Evolutionary conservation across 2,329 filamentous ascomycete species (phyloP), one percentile per base, ranked within the genome.

Genomic region (Penicillium sp.): DNA sequence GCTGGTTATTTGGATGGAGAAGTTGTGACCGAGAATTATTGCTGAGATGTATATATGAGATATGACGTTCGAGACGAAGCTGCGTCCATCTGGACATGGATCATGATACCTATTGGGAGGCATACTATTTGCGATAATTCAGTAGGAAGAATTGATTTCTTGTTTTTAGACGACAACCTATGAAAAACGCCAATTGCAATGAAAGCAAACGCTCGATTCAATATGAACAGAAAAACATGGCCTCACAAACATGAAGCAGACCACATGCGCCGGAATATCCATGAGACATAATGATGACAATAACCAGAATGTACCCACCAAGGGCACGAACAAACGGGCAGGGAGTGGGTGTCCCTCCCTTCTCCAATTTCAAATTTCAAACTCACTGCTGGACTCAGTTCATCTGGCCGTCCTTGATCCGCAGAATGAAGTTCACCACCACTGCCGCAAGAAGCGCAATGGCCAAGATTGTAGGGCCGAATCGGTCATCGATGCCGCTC

Each of bases 401-500:
- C 44, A 55, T 18, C 40, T 64, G 56, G 3, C 54, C 60, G 31
- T 74, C 70, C 49, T 61, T 63, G 53, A 77, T 71, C 61, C 92
- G 84, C 71, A 99, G 79, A 36, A 96, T 87, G 73, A 99, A 97
- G 80, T 99, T 99, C 69, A 97, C 90, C 50, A 97, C 81, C n/a
- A 99, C 91, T 13, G 93, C 94, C 45, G 90, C 82, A 67, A 97
- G 78, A 62, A 99, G 79, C 50, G 93, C 89, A 66, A 97, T 83
- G 46, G 93, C 91, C 74, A 99, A 76, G 48, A 97, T 85, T 0
- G 92, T 97, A 5, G 94, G 94, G 7, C 94, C 94, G 68, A 96
- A 92, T 40, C 92, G 86, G 79, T 99, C 94, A 73, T 99, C 94
- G 72, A 99, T 97, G 21, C 94, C 94, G 51, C 91, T 91, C 80